These are phyloP conservation scores for Colletotrichum theobromicola DNA, from an alignment of 2,329 filamentous ascomycete species.

Conservation along the genomic window DNA sequence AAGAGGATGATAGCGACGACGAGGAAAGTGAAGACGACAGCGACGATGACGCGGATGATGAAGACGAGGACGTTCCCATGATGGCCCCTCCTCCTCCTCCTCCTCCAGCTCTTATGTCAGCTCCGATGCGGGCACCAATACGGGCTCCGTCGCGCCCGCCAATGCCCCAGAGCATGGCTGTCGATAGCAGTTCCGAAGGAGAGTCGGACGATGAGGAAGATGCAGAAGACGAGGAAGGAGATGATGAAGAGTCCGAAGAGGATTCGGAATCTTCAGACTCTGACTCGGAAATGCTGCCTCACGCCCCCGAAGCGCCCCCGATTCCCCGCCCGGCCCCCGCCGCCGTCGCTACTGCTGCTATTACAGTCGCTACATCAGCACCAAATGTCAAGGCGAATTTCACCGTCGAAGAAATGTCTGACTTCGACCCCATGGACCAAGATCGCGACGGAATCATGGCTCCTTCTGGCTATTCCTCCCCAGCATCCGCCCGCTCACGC, in stretches of 20 bases:
- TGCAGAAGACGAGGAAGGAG: constrained; percentile 20
- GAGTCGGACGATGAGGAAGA: constrained; percentile 3
- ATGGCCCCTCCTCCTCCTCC: background rate
- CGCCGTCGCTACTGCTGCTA: background rate
- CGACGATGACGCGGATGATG: background rate
- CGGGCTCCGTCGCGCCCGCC: background rate
- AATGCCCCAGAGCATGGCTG: background rate
- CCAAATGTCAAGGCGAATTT: constrained; percentile 29
- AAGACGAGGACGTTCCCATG: constrained; percentile 13
- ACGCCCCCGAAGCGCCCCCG: background rate
- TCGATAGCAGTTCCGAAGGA: constrained; percentile 9
- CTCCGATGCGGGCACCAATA: constrained; percentile 7
- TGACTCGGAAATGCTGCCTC: constrained; percentile 23
- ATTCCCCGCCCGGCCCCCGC: constrained; percentile 1
- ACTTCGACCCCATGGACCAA: constrained; percentile 50
- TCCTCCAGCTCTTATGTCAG: constrained; percentile 10
- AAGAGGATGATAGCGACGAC: constrained; percentile 9
- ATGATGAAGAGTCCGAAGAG: constrained; percentile 4
- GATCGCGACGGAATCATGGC: constrained; percentile 47
- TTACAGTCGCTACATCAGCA: background rate
- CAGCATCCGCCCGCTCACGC: constrained; percentile 44
- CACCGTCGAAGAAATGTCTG: constrained; percentile 48
- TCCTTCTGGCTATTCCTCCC: constrained; percentile 52
- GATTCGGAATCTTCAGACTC: constrained; percentile 21
- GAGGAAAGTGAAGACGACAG: constrained; percentile 7